Base-by-base conservation (phyloP, 2,329 filamentous ascomycete species). In the Verticillium isaacii region DNA sequence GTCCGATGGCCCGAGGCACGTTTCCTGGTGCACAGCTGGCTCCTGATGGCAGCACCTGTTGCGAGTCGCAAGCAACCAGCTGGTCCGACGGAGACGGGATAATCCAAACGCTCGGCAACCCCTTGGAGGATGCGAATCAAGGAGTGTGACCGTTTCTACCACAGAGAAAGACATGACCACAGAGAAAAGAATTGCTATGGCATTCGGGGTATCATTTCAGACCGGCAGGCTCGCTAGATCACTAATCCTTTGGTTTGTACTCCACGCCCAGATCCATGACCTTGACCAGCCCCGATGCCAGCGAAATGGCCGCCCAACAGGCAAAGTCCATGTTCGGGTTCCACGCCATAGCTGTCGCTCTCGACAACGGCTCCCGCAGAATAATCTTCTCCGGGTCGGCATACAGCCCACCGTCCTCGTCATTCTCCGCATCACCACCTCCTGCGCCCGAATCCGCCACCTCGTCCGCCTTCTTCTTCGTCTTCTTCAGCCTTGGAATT, bases 291-390 rank as follows among this genome's bases (percentile, higher is more conserved):
- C 89, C 89, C 32, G 86, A 90, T 0, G 82, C 89, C 80, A 89
- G 82, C 0, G 85, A 87, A 3, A 83, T 84, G 11, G 87, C 87
- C 2, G 85, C 86, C 88, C 89, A 90, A 66, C 82, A 88, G 14
- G 87, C 86, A 67, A 81, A 88, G n/a, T 80, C 76, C 39, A 79
- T 71, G 67, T 91, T 90, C 1, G 88, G 86, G 68, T 91, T 91
- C 89, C 89, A 91, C 50, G 82, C 81, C 29, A 89, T 75, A 1
- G 81, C 78, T 5, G 86, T 86, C 65, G 91, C 77, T 56, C 87
- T 82, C 11, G 85, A 88, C 64, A 82, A 76, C 57, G 88, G 83
- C 61, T 91, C 88, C 67, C 87, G 83, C 12, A 89, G 78, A 5
- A 82, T 75, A 5, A 78, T 77, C 41, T 80, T 75, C 5, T 76